phyloP scores from a whole-genome alignment of 2,329 filamentous ascomycete species.

The Colletotrichum neosansevieriae region DNA sequence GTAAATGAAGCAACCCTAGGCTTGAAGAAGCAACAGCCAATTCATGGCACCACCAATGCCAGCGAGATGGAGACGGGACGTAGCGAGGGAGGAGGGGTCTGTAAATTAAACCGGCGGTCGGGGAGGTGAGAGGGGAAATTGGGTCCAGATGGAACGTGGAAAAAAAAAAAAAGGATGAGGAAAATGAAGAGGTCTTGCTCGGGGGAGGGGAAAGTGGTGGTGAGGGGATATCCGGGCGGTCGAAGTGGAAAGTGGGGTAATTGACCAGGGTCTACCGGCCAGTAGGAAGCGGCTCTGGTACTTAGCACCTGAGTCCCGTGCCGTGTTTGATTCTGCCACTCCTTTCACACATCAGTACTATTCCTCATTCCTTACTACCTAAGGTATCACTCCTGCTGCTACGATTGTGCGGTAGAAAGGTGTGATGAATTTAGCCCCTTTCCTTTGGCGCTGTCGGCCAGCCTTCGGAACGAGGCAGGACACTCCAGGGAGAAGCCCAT shows the following conservation, averaged over 20 bases:
- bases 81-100: neutral
- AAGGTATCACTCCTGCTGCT: neutral
- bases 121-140: neutral
- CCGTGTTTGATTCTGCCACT: too few relatives aligned
- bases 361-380: too few relatives aligned
- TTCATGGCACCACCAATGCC: neutral
- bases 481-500: neutral
- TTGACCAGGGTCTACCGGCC: neutral
- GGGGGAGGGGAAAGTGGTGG: neutral
- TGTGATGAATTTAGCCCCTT: neutral
- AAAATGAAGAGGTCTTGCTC: neutral
- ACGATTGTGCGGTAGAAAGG: neutral
- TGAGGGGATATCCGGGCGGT: neutral
- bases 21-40: conserved; percentile 11
- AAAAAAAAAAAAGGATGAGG: neutral
- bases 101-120: neutral
- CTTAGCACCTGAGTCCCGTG: too few relatives aligned
- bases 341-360: too few relatives aligned
- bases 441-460: too few relatives aligned
- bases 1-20: neutral
- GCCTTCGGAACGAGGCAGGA: too few relatives aligned
- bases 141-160: neutral
- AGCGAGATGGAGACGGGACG: neutral
- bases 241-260: conserved; percentile 4
- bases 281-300: neutral